These are phyloP conservation scores for Cladosporium velox DNA, from an alignment of 2,329 filamentous ascomycete species.

Conservation along the genomic window DNA sequence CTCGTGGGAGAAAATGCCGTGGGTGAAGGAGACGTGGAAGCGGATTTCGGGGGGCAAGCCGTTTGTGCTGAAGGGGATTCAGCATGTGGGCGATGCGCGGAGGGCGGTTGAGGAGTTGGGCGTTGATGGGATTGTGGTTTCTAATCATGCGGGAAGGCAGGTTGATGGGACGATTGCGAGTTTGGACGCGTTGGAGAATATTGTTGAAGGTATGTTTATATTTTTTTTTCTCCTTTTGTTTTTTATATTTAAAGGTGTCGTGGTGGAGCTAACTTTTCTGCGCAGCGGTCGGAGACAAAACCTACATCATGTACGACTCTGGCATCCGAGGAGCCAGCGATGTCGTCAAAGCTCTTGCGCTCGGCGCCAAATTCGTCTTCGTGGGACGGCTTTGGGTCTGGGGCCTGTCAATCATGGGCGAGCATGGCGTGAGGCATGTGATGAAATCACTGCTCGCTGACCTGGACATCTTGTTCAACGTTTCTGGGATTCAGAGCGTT, in stretches of 20 bases:
- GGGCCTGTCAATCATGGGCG: conserved; percentile 61
- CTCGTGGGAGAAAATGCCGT: conserved; percentile 67
- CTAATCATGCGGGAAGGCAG: conserved; percentile 70
- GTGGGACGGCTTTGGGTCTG: conserved; percentile 63
- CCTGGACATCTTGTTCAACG: conserved; percentile 63
- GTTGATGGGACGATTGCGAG: conserved; percentile 62
- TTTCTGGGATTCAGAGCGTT: conserved; percentile 52
- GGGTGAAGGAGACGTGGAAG: conserved; percentile 62
- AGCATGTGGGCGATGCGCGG: conserved; percentile 64
- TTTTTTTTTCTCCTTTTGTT: not conserved
- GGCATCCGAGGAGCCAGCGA: conserved; percentile 60
- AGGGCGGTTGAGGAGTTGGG: conserved; percentile 61
- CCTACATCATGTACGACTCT: conserved; percentile 61
- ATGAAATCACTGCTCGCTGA: conserved; percentile 64
- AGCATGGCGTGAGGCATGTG: conserved; percentile 62
- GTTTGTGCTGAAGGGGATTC: conserved; percentile 70
- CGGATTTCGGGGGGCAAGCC: conserved; percentile 54
- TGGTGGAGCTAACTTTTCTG: not conserved
- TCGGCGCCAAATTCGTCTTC: conserved; percentile 64
- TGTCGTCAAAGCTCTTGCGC: conserved; percentile 61
- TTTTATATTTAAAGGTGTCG: not conserved
- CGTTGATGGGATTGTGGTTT: conserved; percentile 67
- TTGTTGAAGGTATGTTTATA: conserved; percentile 48
- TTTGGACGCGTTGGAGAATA: conserved; percentile 62
- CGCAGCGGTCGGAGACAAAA: conserved; percentile 51